Conservation (phyloP, 345 rosid species). For the Euphorbia tirucalli region DNA sequence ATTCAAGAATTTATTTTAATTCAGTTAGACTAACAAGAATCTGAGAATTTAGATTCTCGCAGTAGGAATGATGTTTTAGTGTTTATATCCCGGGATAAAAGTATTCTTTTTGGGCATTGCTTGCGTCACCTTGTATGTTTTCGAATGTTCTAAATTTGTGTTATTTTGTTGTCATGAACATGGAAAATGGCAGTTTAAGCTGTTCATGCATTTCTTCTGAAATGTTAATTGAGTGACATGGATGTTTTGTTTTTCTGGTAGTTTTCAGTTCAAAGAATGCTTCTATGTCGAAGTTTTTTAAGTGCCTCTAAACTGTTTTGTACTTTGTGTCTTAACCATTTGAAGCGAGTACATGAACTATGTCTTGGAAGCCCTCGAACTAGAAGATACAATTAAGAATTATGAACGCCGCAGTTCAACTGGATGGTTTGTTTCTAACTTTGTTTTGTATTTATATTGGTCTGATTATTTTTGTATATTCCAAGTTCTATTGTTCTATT, state of each 20-base stretch:
- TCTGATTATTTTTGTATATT: conserved; percentile 7
- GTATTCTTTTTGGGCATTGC: not conserved
- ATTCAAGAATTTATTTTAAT: not conserved
- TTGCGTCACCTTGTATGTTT: not conserved
- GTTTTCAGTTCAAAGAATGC: not conserved
- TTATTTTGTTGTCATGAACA: not conserved
- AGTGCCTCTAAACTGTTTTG: not conserved
- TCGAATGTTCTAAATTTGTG: not conserved
- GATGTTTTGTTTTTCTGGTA: not conserved
- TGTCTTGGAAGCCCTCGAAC: conserved; percentile 79
- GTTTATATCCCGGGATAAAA: not conserved
- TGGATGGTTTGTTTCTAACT: conserved; percentile 72
- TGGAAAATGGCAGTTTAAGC: not conserved
- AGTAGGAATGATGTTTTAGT: not conserved
- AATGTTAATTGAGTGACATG: not conserved
- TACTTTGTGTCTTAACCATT: conserved; percentile 14
- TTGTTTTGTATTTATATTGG: conserved; percentile 4
- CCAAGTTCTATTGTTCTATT: not conserved
- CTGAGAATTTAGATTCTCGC: not conserved
- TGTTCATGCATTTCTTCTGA: not conserved
- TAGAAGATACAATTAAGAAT: conserved; percentile 92
- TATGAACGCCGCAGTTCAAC: conserved; percentile 73
- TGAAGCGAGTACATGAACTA: conserved; percentile 84
- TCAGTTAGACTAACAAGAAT: not conserved
- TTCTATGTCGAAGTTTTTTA: not conserved